phyloP scores from a whole-genome alignment of 306 rosid species.

The Quercus wislizeni region DNA sequence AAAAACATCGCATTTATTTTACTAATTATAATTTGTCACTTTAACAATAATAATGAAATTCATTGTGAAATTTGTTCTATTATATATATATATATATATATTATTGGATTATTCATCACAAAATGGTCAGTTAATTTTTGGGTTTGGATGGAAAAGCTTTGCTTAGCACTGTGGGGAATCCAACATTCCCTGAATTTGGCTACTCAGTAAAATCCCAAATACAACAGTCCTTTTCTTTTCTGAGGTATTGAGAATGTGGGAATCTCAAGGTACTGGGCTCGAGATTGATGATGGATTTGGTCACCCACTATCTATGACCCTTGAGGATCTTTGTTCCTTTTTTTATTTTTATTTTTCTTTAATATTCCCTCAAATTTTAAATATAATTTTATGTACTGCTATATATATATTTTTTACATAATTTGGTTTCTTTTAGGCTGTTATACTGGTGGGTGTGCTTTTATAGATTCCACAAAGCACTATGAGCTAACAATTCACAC shows the following conservation, averaged over 20 bases:
- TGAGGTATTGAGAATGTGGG: conserved; percentile 66
- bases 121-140: conserved; percentile 20
- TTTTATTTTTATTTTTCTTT: background rate
- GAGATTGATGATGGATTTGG: conserved; percentile 68
- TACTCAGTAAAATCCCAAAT: conserved; percentile 51
- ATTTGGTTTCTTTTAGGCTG: conserved; percentile 52
- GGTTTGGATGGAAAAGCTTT: conserved; percentile 30
- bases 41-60: too few relatives aligned
- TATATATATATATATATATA: background rate
- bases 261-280: conserved; percentile 72
- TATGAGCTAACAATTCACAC: conserved; percentile 33
- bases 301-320: conserved; percentile 52
- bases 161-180: conserved; percentile 51
- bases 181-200: conserved; percentile 65
- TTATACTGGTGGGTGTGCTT: conserved; percentile 46
- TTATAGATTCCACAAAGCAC: conserved; percentile 57
- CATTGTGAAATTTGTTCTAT: background rate
- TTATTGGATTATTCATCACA: conserved; percentile 23
- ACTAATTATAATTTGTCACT: too few relatives aligned
- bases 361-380: background rate
- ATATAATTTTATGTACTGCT: background rate
- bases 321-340: conserved; percentile 37
- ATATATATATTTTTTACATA: background rate
- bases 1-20: too few relatives aligned
- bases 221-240: conserved; percentile 11